Conservation (phyloP, 345 rosid species). For the Mercurialis annua region DNA sequence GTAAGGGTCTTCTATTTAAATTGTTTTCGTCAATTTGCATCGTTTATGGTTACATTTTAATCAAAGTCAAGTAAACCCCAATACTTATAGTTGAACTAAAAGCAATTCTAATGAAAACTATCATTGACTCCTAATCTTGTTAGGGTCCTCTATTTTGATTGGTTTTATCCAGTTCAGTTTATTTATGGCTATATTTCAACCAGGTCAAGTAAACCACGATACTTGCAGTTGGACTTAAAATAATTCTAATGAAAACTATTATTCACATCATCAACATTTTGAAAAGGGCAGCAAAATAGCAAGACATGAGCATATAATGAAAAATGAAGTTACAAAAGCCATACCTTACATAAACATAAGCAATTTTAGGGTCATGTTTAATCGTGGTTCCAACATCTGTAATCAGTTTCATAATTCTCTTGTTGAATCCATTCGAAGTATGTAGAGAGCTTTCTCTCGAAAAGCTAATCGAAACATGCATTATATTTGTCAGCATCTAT, state of each 20-base stretch:
- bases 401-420: slow-evolving; percentile 74
- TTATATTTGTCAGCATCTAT: no score
- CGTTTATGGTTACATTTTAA: no score
- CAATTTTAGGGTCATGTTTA: slow-evolving; percentile 68
- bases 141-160: neutral
- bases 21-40: no score
- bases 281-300: neutral
- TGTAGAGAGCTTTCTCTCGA: no score
- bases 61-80: no score
- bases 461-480: no score
- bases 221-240: neutral
- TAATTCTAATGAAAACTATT: no score
- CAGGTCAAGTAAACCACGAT: neutral
- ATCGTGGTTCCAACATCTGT: slow-evolving; percentile 66
- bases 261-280: no score
- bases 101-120: no score
- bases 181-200: neutral
- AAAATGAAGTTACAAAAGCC: neutral
- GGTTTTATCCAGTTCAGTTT: neutral
- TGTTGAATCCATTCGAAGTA: no score
- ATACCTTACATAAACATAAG: slow-evolving; percentile 74
- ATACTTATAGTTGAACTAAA: no score
- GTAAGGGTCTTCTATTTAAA: no score
- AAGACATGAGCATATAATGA: neutral
- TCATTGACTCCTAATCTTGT: neutral